These are phyloP conservation scores for Phialemoniopsis sp. DNA, from an alignment of 2,329 filamentous ascomycete genomes.

Conservation along the genomic window DNA sequence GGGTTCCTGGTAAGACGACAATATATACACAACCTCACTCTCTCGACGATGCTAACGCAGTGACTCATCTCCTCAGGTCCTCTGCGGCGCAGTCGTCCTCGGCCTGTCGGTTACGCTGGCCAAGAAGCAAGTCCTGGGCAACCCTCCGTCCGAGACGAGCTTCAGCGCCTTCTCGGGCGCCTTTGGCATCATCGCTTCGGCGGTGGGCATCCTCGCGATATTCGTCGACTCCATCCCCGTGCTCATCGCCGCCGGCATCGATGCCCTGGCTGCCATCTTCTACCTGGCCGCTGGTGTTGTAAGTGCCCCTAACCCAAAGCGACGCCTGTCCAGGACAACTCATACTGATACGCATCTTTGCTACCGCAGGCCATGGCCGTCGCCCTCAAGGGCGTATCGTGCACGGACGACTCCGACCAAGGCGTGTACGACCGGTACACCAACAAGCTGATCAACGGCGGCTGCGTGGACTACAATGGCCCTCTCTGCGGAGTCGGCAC, in stretches of 20 bases:
- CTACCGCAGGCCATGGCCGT: conserved; percentile 19
- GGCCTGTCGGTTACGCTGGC: conserved; percentile 23
- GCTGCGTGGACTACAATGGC: conserved; percentile 10
- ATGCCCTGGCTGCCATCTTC: conserved; percentile 21
- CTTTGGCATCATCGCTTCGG: conserved; percentile 22
- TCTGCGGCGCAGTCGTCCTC: conserved; percentile 23
- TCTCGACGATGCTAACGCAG: background rate
- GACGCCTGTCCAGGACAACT: background rate
- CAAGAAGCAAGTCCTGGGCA: conserved; percentile 20
- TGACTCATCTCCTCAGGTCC: conserved; percentile 14
- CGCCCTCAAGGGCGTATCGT: conserved; percentile 20
- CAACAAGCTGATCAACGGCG: conserved; percentile 24
- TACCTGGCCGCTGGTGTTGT: conserved; percentile 25
- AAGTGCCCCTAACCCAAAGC: background rate
- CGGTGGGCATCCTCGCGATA: conserved; percentile 17
- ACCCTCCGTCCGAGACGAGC: conserved; percentile 21
- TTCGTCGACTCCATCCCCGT: conserved; percentile 21
- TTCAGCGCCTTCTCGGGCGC: conserved; percentile 25
- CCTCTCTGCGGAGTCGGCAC: conserved; percentile 9
- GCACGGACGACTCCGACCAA: conserved; percentile 11
- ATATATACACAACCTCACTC: background rate
- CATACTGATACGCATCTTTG: conserved; percentile 9
- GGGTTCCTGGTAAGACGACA: conserved; percentile 4
- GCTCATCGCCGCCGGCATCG: conserved; percentile 15
- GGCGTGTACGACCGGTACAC: conserved; percentile 1